These are phyloP conservation scores for Cyclotella atomus DNA, from an alignment of 108 stramenopile genomes.

Conservation along the genomic window DNA sequence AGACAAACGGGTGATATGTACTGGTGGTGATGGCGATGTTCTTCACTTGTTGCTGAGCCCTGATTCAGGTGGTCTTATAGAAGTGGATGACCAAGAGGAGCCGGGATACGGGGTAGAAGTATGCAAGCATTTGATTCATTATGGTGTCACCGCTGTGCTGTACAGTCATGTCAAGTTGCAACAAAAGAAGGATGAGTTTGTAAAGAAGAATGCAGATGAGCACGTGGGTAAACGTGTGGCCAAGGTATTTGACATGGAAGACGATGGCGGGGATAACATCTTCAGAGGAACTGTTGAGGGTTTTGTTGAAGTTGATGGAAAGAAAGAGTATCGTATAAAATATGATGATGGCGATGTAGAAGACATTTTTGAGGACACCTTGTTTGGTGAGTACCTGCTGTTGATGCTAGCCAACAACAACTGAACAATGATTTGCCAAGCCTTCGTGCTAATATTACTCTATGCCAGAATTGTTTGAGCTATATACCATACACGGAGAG, in stretches of 20 bases:
- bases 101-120: constrained; percentile 31
- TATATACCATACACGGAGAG: constrained; percentile 51
- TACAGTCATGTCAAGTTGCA: constrained; percentile 8
- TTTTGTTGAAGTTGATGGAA: constrained; percentile 27
- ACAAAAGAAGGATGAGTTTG: constrained; percentile 30
- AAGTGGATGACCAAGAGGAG: background rate
- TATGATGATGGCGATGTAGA: constrained; percentile 82
- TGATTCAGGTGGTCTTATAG: constrained; percentile 38
- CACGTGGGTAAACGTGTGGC: constrained; percentile 63
- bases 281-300: constrained; percentile 53
- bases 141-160: constrained; percentile 52
- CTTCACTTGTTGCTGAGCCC: constrained; percentile 42
- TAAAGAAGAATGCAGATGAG: constrained; percentile 2
- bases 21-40: constrained; percentile 72
- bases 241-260: constrained; percentile 52
- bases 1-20: constrained; percentile 43
- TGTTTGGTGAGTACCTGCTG: constrained; percentile 58
- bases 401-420: background rate
- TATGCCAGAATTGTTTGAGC: constrained; percentile 46
- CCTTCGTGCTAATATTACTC: no score
- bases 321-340: constrained; percentile 42
- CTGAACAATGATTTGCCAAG: no score
- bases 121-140: constrained; percentile 56
- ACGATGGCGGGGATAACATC: constrained; percentile 53
- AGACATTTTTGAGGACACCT: constrained; percentile 43